These are phyloP conservation scores for Epichloe baconii DNA, from an alignment of 2,329 filamentous ascomycete genomes.

Conservation along the genomic window DNA sequence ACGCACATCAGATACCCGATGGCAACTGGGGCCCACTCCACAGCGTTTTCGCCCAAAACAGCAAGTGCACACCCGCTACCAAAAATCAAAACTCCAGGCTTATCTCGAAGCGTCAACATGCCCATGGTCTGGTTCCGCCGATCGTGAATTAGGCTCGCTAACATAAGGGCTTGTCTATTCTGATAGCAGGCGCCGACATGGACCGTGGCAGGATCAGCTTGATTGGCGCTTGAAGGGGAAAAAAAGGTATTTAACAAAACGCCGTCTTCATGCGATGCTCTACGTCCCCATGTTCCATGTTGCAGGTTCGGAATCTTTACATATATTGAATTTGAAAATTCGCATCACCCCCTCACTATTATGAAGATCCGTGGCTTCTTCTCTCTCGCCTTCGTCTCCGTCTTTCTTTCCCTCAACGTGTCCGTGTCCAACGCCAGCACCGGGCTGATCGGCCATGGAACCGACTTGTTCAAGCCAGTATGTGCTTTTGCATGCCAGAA, in stretches of 20 bases:
- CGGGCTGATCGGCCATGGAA: slow-evolving; percentile 10
- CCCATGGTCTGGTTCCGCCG: no score
- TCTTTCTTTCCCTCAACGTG: not conserved
- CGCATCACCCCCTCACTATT: not conserved
- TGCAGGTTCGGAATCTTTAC: no score
- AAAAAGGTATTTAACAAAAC: not conserved
- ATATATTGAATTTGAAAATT: no score
- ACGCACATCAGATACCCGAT: no score
- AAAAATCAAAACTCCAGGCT: not conserved
- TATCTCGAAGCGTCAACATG: not conserved
- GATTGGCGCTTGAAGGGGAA: not conserved
- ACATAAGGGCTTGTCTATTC: not conserved
- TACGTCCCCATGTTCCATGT: no score
- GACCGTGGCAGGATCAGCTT: not conserved
- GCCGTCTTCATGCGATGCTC: not conserved
- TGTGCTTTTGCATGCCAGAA: slow-evolving; percentile 18
- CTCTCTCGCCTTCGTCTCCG: not conserved
- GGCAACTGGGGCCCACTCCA: slow-evolving; percentile 46
- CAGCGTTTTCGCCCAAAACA: slow-evolving; percentile 56
- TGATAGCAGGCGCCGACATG: not conserved
- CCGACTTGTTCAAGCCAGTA: slow-evolving; percentile 14
- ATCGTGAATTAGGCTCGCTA: not conserved
- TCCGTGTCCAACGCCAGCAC: not conserved
- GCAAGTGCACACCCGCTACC: not conserved
- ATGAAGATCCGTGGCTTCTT: not conserved